These are phyloP conservation scores for Rhizopogon vesiculosus DNA, from an alignment of 768 basidiomycete species.

Conservation along the genomic window DNA sequence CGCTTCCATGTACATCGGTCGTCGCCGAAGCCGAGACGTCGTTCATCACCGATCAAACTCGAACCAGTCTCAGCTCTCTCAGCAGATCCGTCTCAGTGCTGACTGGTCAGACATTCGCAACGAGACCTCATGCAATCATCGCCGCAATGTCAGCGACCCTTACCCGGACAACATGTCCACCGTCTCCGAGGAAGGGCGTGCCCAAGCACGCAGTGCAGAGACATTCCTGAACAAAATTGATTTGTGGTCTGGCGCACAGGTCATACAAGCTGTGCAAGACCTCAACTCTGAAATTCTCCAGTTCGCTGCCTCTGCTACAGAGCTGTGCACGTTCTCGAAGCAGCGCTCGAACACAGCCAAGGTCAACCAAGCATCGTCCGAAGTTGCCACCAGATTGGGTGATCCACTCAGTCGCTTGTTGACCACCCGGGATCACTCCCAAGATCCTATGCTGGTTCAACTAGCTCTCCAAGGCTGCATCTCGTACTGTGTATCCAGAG, in stretches of 20 bases:
- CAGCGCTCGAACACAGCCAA: slow-evolving; percentile 35
- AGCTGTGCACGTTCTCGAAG: slow-evolving; percentile 53
- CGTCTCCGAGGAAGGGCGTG: slow-evolving; percentile 48
- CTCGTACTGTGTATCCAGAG: slow-evolving; percentile 59
- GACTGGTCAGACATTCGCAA: slow-evolving; percentile 27
- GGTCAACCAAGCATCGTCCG: slow-evolving; percentile 49
- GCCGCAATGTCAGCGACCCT: slow-evolving; percentile 8
- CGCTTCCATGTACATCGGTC: slow-evolving; percentile 18
- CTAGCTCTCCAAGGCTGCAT: slow-evolving; percentile 72
- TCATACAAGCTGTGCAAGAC: slow-evolving; percentile 75
- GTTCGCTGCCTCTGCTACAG: slow-evolving; percentile 70
- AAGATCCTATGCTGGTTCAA: slow-evolving; percentile 74
- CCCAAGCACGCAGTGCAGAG: slow-evolving; percentile 55
- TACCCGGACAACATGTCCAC: slow-evolving; percentile 23
- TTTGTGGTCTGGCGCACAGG: slow-evolving; percentile 69
- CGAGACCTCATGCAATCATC: slow-evolving; percentile 10
- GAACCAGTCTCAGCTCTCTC: slow-evolving; percentile 23
- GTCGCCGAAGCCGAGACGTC: slow-evolving; percentile 25
- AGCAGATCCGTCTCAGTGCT: slow-evolving; percentile 25
- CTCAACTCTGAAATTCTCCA: slow-evolving; percentile 80
- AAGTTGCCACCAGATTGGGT: slow-evolving; percentile 61
- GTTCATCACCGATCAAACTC: slow-evolving; percentile 25
- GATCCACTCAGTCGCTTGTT: slow-evolving; percentile 56
- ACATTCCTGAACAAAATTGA: slow-evolving; percentile 72
- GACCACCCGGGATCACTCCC: slow-evolving; percentile 60